Conservation (phyloP, 768 basidiomycete genomes). For the Boletus tomentosulus region DNA sequence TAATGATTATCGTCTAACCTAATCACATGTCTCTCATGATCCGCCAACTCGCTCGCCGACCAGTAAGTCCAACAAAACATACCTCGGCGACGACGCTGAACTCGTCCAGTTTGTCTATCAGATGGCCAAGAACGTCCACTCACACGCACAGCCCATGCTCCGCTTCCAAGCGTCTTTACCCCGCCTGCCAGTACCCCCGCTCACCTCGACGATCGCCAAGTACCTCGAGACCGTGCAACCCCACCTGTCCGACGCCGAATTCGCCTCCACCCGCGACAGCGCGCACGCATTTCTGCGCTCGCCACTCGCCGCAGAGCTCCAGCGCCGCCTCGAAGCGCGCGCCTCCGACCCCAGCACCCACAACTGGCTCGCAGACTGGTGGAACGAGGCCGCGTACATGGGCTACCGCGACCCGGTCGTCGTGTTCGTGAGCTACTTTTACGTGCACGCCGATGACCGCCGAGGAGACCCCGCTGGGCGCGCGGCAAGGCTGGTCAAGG, state of each 20-base stretch:
- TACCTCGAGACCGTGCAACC: constrained; percentile 87
- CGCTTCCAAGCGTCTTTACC: constrained; percentile 72
- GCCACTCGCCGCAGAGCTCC: constrained; percentile 65
- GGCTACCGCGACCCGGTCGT: constrained; percentile 86
- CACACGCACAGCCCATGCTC: too few relatives aligned
- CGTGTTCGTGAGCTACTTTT: constrained; percentile 93
- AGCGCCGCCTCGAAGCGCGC: constrained; percentile 70
- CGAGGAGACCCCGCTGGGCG: constrained; percentile 55
- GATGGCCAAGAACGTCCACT: too few relatives aligned
- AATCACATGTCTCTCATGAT: too few relatives aligned
- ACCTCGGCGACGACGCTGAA: too few relatives aligned
- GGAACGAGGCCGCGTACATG: constrained; percentile 93
- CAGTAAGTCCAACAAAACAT: too few relatives aligned
- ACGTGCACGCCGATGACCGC: constrained; percentile 74
- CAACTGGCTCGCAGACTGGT: constrained; percentile 98
- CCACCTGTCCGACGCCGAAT: constrained; percentile 63
- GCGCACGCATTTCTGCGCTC: constrained; percentile 70
- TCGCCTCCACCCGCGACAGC: constrained; percentile 49
- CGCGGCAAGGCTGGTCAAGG: constrained; percentile 81
- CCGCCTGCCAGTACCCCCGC: constrained; percentile 76
- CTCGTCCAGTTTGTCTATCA: too few relatives aligned
- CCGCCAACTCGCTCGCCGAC: too few relatives aligned
- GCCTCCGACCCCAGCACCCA: constrained; percentile 53
- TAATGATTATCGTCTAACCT: too few relatives aligned
- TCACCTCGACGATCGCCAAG: constrained; percentile 78